phyloP scores from a whole-genome alignment of 2,329 filamentous ascomycete genomes.

The Fusarium piperis region DNA sequence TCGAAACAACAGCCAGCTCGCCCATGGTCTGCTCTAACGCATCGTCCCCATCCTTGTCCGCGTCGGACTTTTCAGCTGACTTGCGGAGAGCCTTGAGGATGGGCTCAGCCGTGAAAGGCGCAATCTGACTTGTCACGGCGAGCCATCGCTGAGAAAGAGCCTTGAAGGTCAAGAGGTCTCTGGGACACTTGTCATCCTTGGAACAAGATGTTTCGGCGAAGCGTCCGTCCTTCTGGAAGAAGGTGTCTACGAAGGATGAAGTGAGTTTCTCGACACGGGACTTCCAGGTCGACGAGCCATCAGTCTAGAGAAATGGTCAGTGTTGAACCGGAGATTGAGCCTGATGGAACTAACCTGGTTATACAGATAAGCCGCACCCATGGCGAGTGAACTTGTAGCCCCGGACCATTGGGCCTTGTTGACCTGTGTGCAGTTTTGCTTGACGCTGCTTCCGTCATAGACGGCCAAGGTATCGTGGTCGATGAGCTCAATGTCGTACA shows the following conservation, averaged over 20 bases:
- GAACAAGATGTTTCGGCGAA: constrained; percentile 76
- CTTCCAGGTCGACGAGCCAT: constrained; percentile 58
- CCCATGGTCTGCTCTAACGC: constrained; percentile 59
- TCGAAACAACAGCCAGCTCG: constrained; percentile 63
- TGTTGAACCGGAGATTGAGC: constrained; percentile 2
- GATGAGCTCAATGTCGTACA: constrained; percentile 63
- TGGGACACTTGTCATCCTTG: constrained; percentile 64
- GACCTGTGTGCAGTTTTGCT: constrained; percentile 67
- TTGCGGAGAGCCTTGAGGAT: constrained; percentile 67
- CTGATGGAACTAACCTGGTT: constrained; percentile 59
- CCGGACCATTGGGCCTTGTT: constrained; percentile 73
- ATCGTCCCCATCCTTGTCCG: constrained; percentile 65
- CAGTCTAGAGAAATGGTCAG: constrained; percentile 4
- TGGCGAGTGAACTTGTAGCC: constrained; percentile 68
- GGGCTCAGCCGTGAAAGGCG: constrained; percentile 63
- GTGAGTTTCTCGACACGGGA: constrained; percentile 64
- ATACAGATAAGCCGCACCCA: constrained; percentile 75
- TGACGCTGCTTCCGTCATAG: constrained; percentile 69
- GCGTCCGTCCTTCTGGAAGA: constrained; percentile 63
- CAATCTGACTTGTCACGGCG: constrained; percentile 66
- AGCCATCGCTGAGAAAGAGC: constrained; percentile 75
- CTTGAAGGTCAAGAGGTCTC: constrained; percentile 78
- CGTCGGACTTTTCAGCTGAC: constrained; percentile 56
- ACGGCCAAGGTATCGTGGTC: constrained; percentile 68
- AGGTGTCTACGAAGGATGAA: constrained; percentile 56